A percentile compares a stretch with the other conserved stretches of the same genome.
These are phyloP conservation scores for Colletotrichum godetiae DNA, from an alignment of 2,329 filamentous ascomycete species.

Conservation along the genomic window DNA sequence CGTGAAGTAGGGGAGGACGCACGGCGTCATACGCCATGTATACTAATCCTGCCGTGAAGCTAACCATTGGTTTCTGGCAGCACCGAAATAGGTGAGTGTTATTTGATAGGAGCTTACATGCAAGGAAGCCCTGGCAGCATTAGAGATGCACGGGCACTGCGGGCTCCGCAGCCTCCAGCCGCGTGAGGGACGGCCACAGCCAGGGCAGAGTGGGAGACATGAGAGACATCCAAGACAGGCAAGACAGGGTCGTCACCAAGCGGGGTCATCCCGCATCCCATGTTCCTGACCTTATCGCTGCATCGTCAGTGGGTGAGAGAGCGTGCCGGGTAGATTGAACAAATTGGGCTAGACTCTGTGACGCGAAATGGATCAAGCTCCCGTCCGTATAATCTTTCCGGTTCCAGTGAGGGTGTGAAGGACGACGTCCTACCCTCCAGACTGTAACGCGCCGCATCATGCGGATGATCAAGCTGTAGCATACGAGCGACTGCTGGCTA, in stretches of 20 bases:
- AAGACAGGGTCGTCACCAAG: conserved; percentile 28
- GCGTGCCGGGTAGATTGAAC: conserved; percentile 24
- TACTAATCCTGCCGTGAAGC: neutral
- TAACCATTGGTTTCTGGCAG: neutral
- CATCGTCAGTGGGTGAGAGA: neutral
- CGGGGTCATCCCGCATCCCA: conserved; percentile 26
- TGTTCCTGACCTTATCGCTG: conserved; percentile 22
- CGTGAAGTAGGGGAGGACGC: neutral
- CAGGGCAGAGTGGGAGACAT: neutral
- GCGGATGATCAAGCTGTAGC: no score
- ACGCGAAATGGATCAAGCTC: conserved; percentile 1
- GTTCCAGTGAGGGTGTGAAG: conserved; percentile 3
- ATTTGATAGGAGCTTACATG: conserved; percentile 8
- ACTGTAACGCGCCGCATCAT: neutral
- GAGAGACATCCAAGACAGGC: conserved; percentile 13
- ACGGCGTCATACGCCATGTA: neutral
- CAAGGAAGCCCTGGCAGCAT: conserved; percentile 18
- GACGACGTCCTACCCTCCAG: neutral
- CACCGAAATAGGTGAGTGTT: neutral
- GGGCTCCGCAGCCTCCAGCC: neutral
- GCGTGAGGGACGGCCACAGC: conserved; percentile 7
- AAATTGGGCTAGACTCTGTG: conserved; percentile 19
- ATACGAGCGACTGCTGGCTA: neutral
- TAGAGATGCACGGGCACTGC: neutral
- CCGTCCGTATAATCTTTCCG: conserved; percentile 24